These are phyloP conservation scores for Chrysanthemum makinoi DNA, from an alignment of 129 eudicot species.

Conservation along the genomic window DNA sequence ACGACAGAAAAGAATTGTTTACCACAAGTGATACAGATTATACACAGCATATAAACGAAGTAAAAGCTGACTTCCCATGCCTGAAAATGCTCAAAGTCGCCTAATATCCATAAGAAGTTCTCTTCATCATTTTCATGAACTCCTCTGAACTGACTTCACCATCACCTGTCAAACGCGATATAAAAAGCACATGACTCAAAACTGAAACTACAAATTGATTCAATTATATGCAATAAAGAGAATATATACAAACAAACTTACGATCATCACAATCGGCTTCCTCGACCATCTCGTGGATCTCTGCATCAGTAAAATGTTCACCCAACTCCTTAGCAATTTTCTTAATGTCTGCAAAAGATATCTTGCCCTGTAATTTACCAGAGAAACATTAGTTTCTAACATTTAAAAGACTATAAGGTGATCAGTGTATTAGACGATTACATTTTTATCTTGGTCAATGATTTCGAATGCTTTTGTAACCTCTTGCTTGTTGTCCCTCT, in stretches of 20 bases:
- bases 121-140: slow-evolving; percentile 94
- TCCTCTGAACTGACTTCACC: slow-evolving; percentile 84
- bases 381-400: slow-evolving; percentile 2
- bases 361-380: slow-evolving; percentile 60
- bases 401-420: not conserved
- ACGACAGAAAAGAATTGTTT: too few relatives aligned
- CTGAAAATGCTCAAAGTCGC: slow-evolving; percentile 1
- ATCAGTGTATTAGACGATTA: slow-evolving; percentile 25
- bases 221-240: not conserved
- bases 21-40: not conserved
- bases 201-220: too few relatives aligned
- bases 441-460: slow-evolving; percentile 89
- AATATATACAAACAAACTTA: slow-evolving; percentile 38
- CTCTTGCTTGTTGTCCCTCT: slow-evolving; percentile 87
- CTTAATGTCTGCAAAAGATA: slow-evolving; percentile 73
- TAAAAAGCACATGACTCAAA: not conserved
- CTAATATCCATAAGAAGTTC: slow-evolving; percentile 72
- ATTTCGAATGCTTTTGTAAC: slow-evolving; percentile 78
- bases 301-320: slow-evolving; percentile 65
- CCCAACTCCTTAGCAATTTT: slow-evolving; percentile 82
- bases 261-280: slow-evolving; percentile 86
- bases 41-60: slow-evolving; percentile 12
- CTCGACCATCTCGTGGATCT: slow-evolving; percentile 80
- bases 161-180: slow-evolving; percentile 48
- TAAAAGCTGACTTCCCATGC: not conserved